Percentiles rank a stretch among this genome's conserved stretches.
These are phyloP conservation scores for Salix caprea DNA, from an alignment of 345 rosid species.

Conservation along the genomic window DNA sequence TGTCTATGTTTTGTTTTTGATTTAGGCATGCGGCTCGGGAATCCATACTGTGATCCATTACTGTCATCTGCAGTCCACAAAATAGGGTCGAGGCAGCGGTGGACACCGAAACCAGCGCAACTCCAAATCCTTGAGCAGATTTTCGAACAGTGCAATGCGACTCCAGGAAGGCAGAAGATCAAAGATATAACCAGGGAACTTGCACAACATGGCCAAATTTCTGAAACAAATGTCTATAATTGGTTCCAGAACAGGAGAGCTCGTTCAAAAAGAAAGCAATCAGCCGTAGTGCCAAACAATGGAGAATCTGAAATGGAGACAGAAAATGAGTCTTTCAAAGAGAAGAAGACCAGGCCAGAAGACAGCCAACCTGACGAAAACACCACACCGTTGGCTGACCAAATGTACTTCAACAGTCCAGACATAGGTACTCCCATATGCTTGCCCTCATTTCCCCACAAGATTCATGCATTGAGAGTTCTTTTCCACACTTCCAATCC, in stretches of 20 bases:
- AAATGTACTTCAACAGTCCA: constrained; percentile 14
- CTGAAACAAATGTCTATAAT: constrained; percentile 68
- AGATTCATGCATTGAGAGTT: not conserved
- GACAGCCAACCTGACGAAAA: constrained; percentile 7
- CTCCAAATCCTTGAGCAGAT: constrained; percentile 58
- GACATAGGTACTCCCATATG: constrained; percentile 6
- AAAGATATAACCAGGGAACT: constrained; percentile 51
- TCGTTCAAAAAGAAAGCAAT: constrained; percentile 57
- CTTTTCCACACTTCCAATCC: not conserved
- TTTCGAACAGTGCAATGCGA: constrained; percentile 47
- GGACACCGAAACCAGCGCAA: constrained; percentile 61
- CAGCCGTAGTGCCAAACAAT: constrained; percentile 9
- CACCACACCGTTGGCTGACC: not conserved
- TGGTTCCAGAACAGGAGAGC: constrained; percentile 85
- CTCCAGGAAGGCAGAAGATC: constrained; percentile 53
- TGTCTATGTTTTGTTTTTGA: not conserved
- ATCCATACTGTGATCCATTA: constrained; percentile 37
- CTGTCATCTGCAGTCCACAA: constrained; percentile 37
- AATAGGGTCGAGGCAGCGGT: constrained; percentile 56
- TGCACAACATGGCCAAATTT: constrained; percentile 53
- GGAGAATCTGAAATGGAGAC: constrained; percentile 21
- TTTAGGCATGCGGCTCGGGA: constrained; percentile 43
- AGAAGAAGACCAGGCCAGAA: constrained; percentile 33
- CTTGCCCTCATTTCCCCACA: not conserved
- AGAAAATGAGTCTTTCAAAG: constrained; percentile 26